Base-by-base conservation (phyloP, 2,329 filamentous ascomycete species). In the Rutstroemia sp. region DNA sequence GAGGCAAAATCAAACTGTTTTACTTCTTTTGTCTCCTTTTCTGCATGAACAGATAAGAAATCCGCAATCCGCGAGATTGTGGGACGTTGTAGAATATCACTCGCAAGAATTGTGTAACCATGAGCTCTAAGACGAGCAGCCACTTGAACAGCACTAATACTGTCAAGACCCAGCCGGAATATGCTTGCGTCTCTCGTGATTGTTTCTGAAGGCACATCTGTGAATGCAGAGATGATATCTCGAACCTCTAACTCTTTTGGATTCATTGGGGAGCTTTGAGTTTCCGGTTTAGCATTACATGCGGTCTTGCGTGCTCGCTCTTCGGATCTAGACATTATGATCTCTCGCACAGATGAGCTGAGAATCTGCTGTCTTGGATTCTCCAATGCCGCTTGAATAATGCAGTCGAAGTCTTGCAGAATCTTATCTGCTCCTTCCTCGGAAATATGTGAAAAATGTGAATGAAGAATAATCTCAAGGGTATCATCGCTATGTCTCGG, bases 151-250 rank as follows among this genome's bases (percentile, higher is more conserved):
- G 90, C 88, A 58, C 87, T 92, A 65, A 97, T 94, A 68, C 92
- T 96, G 70, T 96, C 92, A 3, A 96, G 74, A 0, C 92, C 92
- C n/a, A 96, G 80, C 57, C 87, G 84, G 64, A 92, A 95, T 49
- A 97, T 89, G 0, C 88, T 90, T 0, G 83, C 89, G 9, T 78
- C 68, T 12, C 76, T 77, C 3, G 68, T 65, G 48, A 96, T 84
- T 0, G 72, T 73, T 0, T 75, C 64, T 2, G 68, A 56, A 0
- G 79, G 68, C 4, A 79, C 70, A 1, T 75, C 73, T 0, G 87
- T 83, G 23, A 94, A 75, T 6, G 72, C 72, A 68, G 75, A 61
- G 71, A 77, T 61, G 63, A 72, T 25, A 65, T 71, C 21, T 72
- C 76, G 63, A 67, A 73, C 42, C 65, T 78, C 56, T 60, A 71